Evolutionary conservation across 768 basidiomycete species (phyloP).

Genomic region (Lentinula aciculospora): DNA sequence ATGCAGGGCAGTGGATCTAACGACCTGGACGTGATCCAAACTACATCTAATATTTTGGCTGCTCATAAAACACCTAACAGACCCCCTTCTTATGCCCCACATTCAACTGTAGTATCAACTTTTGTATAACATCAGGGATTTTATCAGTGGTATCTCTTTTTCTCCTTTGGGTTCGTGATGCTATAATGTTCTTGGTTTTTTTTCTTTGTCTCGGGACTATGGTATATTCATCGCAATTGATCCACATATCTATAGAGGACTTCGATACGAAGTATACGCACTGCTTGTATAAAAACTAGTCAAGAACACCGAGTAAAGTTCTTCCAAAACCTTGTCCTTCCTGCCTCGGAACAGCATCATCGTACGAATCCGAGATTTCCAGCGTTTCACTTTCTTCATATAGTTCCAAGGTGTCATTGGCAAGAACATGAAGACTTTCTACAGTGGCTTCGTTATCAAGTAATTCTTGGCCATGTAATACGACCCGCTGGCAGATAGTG

Average conservation of each 20-base stretch:
- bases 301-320: conserved; percentile 51
- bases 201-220: conserved; percentile 20
- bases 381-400: conserved; percentile 57
- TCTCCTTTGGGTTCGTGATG: conserved; percentile 20
- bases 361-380: conserved; percentile 50
- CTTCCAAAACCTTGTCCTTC: conserved; percentile 70
- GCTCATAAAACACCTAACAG: conserved; percentile 23
- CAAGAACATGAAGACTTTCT: conserved; percentile 43
- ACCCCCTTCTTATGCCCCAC: background rate
- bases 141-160: conserved; percentile 20
- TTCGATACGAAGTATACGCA: background rate
- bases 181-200: conserved; percentile 14
- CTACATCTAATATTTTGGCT: conserved; percentile 51
- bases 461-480: conserved; percentile 56
- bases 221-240: conserved; percentile 7
- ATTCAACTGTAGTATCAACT: conserved; percentile 4
- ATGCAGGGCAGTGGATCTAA: conserved; percentile 67
- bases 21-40: conserved; percentile 77
- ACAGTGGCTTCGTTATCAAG: conserved; percentile 56
- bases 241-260: conserved; percentile 7
- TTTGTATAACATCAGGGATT: conserved; percentile 12
- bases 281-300: conserved; percentile 5
- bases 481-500: conserved; percentile 72
- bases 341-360: conserved; percentile 34
- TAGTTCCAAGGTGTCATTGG: conserved; percentile 63